Evolutionary conservation across 164 flowering plant genomes (phyloP), one percentile per base, ranked within the genome.

Genomic region (Kalanchoe fedtschenkoi): DNA sequence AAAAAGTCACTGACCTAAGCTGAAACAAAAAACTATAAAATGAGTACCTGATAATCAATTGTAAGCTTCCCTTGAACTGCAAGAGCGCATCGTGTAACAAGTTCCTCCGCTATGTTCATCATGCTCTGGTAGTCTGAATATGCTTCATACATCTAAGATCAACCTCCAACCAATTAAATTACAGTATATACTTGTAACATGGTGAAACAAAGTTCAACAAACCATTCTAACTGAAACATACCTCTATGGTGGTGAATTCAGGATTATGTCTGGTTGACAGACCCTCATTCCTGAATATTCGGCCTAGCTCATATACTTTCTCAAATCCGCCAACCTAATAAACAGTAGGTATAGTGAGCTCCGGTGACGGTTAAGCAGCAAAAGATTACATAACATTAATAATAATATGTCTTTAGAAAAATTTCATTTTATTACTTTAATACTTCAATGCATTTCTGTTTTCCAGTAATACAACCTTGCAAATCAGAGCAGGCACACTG

Each of bases 231-330:
- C 19, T 24, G 0, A 35, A 16, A 54, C 38, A 34, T 76, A 89
- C 98, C 96, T 93, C 97, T 65, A 93, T 88, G 11, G 98, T 89
- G 64, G 97, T 93, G 72, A 90, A 89, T 72, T 90, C 98, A 60
- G 98, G 98, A 80, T 93, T 93, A 70, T 93, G 96, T 62, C 97
- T 96, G 53, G 97, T 87, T 54, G 98, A 93, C 76, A 93, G 67
- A 72, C 98, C 98, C 77, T 93, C 98, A 72, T 89, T 93, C 78
- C 98, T 80, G 75, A 93, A 93, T 66, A 93, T 90, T 30, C 97
- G 80, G 32, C 98, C 97, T 35, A 93, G 84, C 76, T 93, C 98
- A 72, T 88, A 93, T 28, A 93, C 96, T 70, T 83, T 93, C 68
- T 93, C 98, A 71, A 88, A 87, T 28, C 97, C 98, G 13, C 98